phyloP scores from a whole-genome alignment of 805 yeast genomes.

The Barnettozyma californica region DNA sequence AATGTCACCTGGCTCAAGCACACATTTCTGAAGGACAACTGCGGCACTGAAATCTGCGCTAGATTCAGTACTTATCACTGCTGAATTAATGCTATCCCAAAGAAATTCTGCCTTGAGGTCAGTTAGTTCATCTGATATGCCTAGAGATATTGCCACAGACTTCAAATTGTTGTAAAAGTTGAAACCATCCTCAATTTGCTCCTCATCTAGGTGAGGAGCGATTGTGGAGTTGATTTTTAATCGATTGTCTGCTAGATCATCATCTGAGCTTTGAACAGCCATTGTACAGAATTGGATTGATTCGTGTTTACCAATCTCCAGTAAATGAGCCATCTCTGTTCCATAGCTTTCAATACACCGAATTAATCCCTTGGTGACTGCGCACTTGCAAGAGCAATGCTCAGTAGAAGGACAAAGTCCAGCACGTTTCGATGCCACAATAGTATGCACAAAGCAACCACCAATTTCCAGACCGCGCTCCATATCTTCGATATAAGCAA shows the following conservation, averaged over 20 bases:
- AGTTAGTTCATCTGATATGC: slow-evolving; percentile 10
- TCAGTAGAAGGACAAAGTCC: slow-evolving; percentile 8
- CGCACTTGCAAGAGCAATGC: slow-evolving; percentile 14
- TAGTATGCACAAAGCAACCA: slow-evolving; percentile 8
- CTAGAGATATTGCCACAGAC: slow-evolving; percentile 12
- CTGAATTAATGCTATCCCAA: slow-evolving; percentile 9
- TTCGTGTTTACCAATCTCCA: slow-evolving; percentile 2
- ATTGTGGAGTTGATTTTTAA: background rate
- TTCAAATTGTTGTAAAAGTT: slow-evolving; percentile 10
- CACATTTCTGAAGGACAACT: slow-evolving; percentile 20
- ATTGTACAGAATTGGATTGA: slow-evolving; percentile 1
- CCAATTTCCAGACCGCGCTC: slow-evolving; percentile 2
- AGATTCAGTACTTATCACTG: background rate
- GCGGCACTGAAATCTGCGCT: slow-evolving; percentile 4
- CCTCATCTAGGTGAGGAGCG: slow-evolving; percentile 6
- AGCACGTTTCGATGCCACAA: background rate
- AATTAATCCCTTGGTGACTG: slow-evolving; percentile 4
- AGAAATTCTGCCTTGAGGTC: slow-evolving; percentile 16
- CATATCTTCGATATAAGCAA: slow-evolving; percentile 1
- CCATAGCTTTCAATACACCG: slow-evolving; percentile 9
- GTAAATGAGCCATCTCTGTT: background rate
- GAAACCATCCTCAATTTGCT: slow-evolving; percentile 10
- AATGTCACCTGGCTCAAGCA: slow-evolving; percentile 12
- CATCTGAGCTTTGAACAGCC: background rate
- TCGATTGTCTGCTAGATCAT: background rate